Conservation (phyloP, 495 filamentous ascomycete species). For the Cercophora sp. region DNA sequence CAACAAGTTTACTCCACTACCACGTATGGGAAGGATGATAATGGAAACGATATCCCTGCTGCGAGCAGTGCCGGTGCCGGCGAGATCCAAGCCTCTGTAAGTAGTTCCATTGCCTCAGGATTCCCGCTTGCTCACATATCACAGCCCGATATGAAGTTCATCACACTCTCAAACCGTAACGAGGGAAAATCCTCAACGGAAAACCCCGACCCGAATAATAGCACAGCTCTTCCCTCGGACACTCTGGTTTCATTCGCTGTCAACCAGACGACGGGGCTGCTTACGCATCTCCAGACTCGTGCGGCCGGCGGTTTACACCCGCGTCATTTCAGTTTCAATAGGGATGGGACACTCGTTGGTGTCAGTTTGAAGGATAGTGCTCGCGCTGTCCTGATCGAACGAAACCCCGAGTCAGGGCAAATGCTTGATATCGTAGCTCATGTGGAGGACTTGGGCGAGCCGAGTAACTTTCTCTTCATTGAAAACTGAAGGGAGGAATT, state of each 20-base stretch:
- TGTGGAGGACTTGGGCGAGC: slow-evolving; percentile 45
- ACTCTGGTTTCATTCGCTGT: slow-evolving; percentile 46
- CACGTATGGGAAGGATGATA: slow-evolving; percentile 42
- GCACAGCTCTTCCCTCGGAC: slow-evolving; percentile 41
- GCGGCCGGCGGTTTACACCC: slow-evolving; percentile 58
- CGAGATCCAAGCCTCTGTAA: slow-evolving; percentile 59
- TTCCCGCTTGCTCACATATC: background rate
- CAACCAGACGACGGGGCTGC: slow-evolving; percentile 42
- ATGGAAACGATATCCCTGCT: too few species aligned
- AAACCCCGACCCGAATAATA: slow-evolving; percentile 41
- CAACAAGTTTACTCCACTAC: slow-evolving; percentile 36
- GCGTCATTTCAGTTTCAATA: slow-evolving; percentile 63
- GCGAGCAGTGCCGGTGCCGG: slow-evolving; percentile 45
- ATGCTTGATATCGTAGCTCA: slow-evolving; percentile 50
- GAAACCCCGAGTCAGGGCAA: slow-evolving; percentile 52
- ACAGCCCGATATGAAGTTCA: slow-evolving; percentile 55
- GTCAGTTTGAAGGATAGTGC: slow-evolving; percentile 58
- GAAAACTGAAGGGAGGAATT: slow-evolving; percentile 28
- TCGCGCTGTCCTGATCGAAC: slow-evolving; percentile 56
- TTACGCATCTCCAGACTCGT: slow-evolving; percentile 47
- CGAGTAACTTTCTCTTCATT: slow-evolving; percentile 60
- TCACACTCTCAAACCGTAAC: slow-evolving; percentile 61
- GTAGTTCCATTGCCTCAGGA: slow-evolving; percentile 13
- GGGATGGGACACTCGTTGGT: slow-evolving; percentile 55
- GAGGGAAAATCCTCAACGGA: slow-evolving; percentile 47